These are phyloP conservation scores for Colletotrichum sp. DNA, from an alignment of 2,329 filamentous ascomycete genomes.

Conservation along the genomic window DNA sequence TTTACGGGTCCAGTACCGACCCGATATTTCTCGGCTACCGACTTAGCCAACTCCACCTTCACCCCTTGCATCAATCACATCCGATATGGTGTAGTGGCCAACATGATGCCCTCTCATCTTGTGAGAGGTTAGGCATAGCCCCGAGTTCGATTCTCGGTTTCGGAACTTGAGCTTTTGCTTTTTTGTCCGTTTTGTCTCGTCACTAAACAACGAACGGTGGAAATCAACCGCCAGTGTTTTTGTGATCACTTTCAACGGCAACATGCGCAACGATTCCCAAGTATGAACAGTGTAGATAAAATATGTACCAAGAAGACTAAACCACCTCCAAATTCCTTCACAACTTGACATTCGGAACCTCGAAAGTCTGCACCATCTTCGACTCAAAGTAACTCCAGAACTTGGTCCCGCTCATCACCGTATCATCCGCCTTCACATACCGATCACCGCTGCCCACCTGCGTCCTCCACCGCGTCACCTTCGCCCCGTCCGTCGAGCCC, in stretches of 20 bases:
- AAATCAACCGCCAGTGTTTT: too few species aligned
- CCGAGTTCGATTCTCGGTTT: slow-evolving; percentile 14
- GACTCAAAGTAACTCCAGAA: slow-evolving; percentile 40
- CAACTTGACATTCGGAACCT: slow-evolving; percentile 32
- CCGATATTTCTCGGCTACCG: background rate
- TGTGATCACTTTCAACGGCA: too few species aligned
- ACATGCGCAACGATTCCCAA: fast-evolving
- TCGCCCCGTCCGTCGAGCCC: slow-evolving; percentile 31
- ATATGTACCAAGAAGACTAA: background rate
- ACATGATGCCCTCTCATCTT: slow-evolving; percentile 15
- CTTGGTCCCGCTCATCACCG: slow-evolving; percentile 33
- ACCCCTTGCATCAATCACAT: fast-evolving
- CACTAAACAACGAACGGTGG: too few species aligned
- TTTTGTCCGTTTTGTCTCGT: too few species aligned
- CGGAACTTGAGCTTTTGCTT: background rate
- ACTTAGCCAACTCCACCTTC: background rate
- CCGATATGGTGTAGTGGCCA: slow-evolving; percentile 20
- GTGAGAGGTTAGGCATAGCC: slow-evolving; percentile 14
- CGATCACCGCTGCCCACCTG: slow-evolving; percentile 37
- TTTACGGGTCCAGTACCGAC: background rate
- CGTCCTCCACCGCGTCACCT: slow-evolving; percentile 40
- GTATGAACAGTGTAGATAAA: background rate
- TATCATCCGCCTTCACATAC: slow-evolving; percentile 37
- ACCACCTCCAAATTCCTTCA: background rate
- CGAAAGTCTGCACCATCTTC: slow-evolving; percentile 42